Evolutionary conservation across 2,329 filamentous ascomycete genomes (phyloP).

Genomic region (Colletotrichum siamense): DNA sequence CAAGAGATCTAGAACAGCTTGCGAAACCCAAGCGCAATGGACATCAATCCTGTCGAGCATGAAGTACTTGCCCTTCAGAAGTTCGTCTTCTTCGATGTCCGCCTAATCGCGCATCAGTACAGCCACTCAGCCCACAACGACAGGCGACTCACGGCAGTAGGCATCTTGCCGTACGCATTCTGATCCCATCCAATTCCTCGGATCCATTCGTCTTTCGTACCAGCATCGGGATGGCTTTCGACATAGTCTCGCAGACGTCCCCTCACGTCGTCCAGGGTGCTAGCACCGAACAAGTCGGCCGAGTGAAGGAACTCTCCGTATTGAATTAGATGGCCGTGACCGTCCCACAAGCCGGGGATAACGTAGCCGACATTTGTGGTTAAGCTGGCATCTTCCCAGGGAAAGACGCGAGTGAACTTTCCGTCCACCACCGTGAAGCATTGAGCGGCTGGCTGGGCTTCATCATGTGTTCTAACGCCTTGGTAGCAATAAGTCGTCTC

Average conservation of each 20-base stretch:
- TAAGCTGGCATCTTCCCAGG: slow-evolving; percentile 32
- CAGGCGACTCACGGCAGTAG: slow-evolving; percentile 59
- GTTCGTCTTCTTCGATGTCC: slow-evolving; percentile 58
- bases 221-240: slow-evolving; percentile 52
- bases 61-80: slow-evolving; percentile 62
- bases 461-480: slow-evolving; percentile 40
- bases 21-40: slow-evolving; percentile 74
- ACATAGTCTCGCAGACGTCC: slow-evolving; percentile 58
- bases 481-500: slow-evolving; percentile 44
- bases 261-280: slow-evolving; percentile 60
- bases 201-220: slow-evolving; percentile 64
- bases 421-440: slow-evolving; percentile 64
- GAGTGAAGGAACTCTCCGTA: slow-evolving; percentile 73
- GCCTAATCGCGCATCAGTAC: slow-evolving; percentile 4
- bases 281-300: slow-evolving; percentile 66
- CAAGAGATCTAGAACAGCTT: slow-evolving; percentile 66
- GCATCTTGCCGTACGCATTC: slow-evolving; percentile 68
- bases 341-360: slow-evolving; percentile 74
- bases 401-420: slow-evolving; percentile 54
- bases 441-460: slow-evolving; percentile 41
- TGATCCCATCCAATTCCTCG: slow-evolving; percentile 76
- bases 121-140: not conserved
- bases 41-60: slow-evolving; percentile 75
- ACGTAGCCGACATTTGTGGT: slow-evolving; percentile 52
- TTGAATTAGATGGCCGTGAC: slow-evolving; percentile 70